Conservation (phyloP, 1,139 yeast species). For the Zygotorulaspora mrakii region DNA sequence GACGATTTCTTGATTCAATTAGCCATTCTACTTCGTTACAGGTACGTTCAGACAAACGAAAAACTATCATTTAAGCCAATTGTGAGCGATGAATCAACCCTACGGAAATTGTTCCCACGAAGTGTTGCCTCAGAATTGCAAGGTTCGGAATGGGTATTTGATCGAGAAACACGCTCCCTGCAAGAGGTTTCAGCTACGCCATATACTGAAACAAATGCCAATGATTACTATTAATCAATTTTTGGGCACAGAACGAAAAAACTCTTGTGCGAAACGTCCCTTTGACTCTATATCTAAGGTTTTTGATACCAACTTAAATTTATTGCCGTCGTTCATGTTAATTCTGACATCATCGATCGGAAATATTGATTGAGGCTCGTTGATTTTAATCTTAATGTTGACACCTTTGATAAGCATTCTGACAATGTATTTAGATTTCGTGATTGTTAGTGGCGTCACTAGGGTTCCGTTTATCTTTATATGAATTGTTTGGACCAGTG, state of each 20-base stretch:
- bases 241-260: slow-evolving; percentile 10
- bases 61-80: slow-evolving; percentile 26
- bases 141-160: slow-evolving; percentile 26
- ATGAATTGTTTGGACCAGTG: slow-evolving; percentile 42
- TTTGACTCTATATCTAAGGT: slow-evolving; percentile 37
- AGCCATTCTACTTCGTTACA: slow-evolving; percentile 26
- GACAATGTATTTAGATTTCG: slow-evolving; percentile 18
- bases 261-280: slow-evolving; percentile 36
- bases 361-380: slow-evolving; percentile 25
- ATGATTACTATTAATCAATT: slow-evolving; percentile 11
- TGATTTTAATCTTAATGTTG: slow-evolving; percentile 31
- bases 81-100: slow-evolving; percentile 15
- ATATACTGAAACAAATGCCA: background rate
- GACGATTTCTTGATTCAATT: slow-evolving; percentile 33
- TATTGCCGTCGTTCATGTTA: slow-evolving; percentile 40
- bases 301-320: slow-evolving; percentile 39
- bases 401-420: slow-evolving; percentile 24
- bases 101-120: slow-evolving; percentile 24
- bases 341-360: slow-evolving; percentile 35
- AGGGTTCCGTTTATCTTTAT: slow-evolving; percentile 43
- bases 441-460: slow-evolving; percentile 33
- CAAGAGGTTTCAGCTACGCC: slow-evolving; percentile 5
- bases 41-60: slow-evolving; percentile 32
- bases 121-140: slow-evolving; percentile 27
- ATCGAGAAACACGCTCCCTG: slow-evolving; percentile 6